These are phyloP conservation scores for Gossypium laxum DNA, from an alignment of 441 rosid species.

Conservation along the genomic window DNA sequence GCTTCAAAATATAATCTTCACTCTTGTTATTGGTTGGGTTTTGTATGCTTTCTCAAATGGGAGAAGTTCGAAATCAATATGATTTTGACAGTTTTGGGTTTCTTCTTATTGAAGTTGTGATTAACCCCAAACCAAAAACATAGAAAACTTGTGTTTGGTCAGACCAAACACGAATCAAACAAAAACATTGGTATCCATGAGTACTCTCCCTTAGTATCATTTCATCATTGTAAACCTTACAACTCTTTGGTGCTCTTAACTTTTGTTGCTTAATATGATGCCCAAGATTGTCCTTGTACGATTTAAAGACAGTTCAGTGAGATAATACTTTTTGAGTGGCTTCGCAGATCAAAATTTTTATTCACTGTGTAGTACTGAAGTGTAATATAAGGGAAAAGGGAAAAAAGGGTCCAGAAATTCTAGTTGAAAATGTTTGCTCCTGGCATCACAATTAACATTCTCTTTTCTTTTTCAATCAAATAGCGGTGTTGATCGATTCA, in stretches of 20 bases:
- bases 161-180: neutral
- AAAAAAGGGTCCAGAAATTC: neutral
- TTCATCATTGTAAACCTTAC: neutral
- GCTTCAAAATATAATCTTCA: neutral
- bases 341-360: neutral
- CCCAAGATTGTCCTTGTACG: neutral
- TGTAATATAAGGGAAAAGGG: neutral
- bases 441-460: neutral
- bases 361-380: neutral
- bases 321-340: neutral
- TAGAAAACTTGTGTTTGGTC: neutral
- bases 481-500: conserved; percentile 96
- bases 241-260: neutral
- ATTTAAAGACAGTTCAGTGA: neutral
- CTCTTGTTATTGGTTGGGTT: neutral
- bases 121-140: neutral
- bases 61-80: neutral
- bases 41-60: neutral
- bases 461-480: conserved; percentile 16
- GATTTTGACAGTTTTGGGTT: neutral
- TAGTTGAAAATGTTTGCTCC: neutral
- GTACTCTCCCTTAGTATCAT: neutral
- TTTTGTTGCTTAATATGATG: neutral
- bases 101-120: neutral
- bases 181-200: neutral